These are phyloP conservation scores for Pseudopediastrum boryanum DNA, from an alignment of 139 green algal species.

Conservation along the genomic window DNA sequence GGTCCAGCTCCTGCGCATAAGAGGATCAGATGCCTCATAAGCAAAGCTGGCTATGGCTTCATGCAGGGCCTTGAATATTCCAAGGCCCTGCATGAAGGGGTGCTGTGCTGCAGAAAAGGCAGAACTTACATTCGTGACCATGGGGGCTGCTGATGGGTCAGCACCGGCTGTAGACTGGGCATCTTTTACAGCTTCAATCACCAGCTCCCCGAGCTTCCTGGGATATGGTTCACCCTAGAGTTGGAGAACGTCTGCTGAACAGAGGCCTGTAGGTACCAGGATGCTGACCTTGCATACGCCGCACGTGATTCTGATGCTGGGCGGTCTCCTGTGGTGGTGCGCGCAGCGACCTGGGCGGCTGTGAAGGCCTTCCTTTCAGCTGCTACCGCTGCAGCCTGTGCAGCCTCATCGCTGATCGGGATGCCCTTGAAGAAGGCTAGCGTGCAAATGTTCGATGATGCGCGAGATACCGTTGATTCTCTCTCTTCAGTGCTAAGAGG, in stretches of 20 bases:
- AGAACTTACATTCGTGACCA: too few relatives aligned
- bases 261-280: background rate
- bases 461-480: slow-evolving; percentile 59
- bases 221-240: background rate
- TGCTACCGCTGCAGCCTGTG: slow-evolving; percentile 40
- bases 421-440: slow-evolving; percentile 65
- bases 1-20: slow-evolving; percentile 64
- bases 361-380: slow-evolving; percentile 87
- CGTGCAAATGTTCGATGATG: slow-evolving; percentile 61
- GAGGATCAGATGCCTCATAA: background rate
- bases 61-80: too few relatives aligned
- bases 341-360: slow-evolving; percentile 73
- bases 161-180: too few relatives aligned
- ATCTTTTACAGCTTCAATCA: slow-evolving; percentile 62
- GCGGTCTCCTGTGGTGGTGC: slow-evolving; percentile 79
- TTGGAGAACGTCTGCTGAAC: background rate
- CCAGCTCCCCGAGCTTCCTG: slow-evolving; percentile 78
- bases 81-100: too few relatives aligned
- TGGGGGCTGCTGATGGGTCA: too few relatives aligned
- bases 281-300: slow-evolving; percentile 56
- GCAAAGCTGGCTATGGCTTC: background rate
- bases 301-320: slow-evolving; percentile 50
- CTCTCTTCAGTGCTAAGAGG: slow-evolving; percentile 58
- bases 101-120: too few relatives aligned
- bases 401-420: slow-evolving; percentile 54